Conservation (phyloP, 169 alveolate genomes). For the Amoebophrya sp. region DNA sequence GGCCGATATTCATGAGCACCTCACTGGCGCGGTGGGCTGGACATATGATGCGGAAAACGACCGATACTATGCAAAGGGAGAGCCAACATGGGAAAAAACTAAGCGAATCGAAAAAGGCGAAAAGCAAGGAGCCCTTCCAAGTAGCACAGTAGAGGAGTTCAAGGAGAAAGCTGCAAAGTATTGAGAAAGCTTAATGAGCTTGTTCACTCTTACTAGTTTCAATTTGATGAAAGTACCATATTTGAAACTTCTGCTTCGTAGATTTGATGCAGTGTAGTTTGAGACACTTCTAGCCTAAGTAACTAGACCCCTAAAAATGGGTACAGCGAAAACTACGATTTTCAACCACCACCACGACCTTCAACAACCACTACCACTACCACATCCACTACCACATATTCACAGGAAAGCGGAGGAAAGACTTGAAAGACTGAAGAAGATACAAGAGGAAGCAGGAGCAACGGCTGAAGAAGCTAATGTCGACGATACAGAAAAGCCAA, state of each 20-base stretch:
- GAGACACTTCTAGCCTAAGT: no score
- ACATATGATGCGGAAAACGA: background rate
- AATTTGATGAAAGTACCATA: no score
- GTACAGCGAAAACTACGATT: no score
- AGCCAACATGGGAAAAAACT: background rate
- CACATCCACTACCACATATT: no score
- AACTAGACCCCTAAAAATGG: no score
- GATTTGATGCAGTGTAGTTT: no score
- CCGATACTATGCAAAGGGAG: background rate
- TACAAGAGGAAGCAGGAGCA: background rate
- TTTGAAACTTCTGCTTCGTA: no score
- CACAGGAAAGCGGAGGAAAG: slow-evolving; percentile 11
- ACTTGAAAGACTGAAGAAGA: background rate
- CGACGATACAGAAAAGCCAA: background rate
- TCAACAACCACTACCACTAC: no score
- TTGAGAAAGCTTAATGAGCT: background rate
- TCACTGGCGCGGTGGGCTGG: background rate
- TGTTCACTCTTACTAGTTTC: background rate
- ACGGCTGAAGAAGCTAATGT: background rate
- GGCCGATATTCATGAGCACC: background rate
- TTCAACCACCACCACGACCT: no score
- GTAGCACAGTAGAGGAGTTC: background rate
- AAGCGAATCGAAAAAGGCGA: background rate
- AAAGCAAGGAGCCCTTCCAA: background rate
- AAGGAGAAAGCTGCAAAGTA: background rate